Evolutionary conservation across 805 yeast genomes (phyloP).

Genomic region (Saccharomycopsis guyanensis): DNA sequence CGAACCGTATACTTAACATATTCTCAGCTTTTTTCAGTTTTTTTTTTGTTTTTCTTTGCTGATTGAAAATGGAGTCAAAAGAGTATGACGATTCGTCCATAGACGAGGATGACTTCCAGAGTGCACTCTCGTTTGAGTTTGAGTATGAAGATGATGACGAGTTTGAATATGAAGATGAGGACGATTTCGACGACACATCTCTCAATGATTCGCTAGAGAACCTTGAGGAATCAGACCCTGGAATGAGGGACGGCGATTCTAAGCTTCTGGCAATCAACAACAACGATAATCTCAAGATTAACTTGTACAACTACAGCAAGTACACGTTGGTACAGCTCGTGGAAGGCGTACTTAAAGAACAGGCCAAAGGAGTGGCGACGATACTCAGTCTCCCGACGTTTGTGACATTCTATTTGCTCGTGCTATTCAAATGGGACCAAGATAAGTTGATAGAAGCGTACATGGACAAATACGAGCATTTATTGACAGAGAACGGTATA

Average conservation of each 20-base stretch:
- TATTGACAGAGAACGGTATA: constrained; percentile 32
- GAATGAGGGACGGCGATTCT: background rate
- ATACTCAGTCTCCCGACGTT: constrained; percentile 33
- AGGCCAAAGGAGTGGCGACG: constrained; percentile 29
- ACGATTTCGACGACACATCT: constrained; percentile 19
- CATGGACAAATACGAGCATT: constrained; percentile 35
- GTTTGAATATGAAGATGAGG: constrained; percentile 21
- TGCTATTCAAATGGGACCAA: constrained; percentile 50
- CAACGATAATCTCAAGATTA: constrained; percentile 20
- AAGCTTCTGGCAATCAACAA: constrained; percentile 3
- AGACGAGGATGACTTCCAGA: background rate
- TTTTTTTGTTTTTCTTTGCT: too few relatives aligned
- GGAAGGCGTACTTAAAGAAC: constrained; percentile 24
- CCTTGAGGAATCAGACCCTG: constrained; percentile 7
- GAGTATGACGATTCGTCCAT: background rate
- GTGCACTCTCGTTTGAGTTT: too few relatives aligned
- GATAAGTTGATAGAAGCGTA: constrained; percentile 49
- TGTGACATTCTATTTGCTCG: constrained; percentile 37
- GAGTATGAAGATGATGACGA: constrained; percentile 21
- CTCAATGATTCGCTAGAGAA: constrained; percentile 3
- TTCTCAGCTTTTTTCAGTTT: too few relatives aligned
- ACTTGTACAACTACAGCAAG: constrained; percentile 27
- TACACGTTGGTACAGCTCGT: constrained; percentile 19
- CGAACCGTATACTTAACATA: too few relatives aligned
- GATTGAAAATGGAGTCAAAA: background rate